Conservation (phyloP, 1,139 yeast genomes). For the Nakaseomyces delphensis region DNA sequence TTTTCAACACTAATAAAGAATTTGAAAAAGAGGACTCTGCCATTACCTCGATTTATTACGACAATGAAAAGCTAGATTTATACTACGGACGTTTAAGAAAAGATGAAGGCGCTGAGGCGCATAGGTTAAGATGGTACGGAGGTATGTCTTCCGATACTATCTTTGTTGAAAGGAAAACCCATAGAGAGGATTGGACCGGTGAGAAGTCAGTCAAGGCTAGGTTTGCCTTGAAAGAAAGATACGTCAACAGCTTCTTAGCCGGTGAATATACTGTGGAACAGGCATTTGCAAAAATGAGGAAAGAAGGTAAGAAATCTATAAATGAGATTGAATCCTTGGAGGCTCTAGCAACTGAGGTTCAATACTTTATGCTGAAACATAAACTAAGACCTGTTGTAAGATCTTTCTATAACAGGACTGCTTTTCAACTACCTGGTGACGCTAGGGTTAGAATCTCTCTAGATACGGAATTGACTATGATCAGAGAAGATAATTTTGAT, state of each 20-base stretch:
- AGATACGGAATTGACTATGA: conserved; percentile 92
- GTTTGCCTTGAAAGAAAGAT: conserved; percentile 82
- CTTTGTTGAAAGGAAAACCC: conserved; percentile 94
- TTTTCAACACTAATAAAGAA: conserved; percentile 91
- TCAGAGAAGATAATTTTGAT: conserved; percentile 94
- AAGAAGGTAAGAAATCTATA: conserved; percentile 78
- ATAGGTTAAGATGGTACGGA: conserved; percentile 97
- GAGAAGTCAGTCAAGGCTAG: conserved; percentile 97
- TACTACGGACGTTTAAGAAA: conserved; percentile 91
- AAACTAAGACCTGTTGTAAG: conserved; percentile 89
- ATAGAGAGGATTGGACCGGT: conserved; percentile 99
- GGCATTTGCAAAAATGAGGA: conserved; percentile 84
- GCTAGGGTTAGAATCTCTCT: conserved; percentile 96
- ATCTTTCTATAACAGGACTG: conserved; percentile 94
- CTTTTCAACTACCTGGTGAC: conserved; percentile 97
- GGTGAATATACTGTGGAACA: conserved; percentile 84
- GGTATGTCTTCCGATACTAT: conserved; percentile 91
- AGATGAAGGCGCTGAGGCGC: conserved; percentile 98
- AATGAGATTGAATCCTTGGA: conserved; percentile 89
- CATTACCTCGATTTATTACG: conserved; percentile 91
- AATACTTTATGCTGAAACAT: conserved; percentile 75
- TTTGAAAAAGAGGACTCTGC: conserved; percentile 92
- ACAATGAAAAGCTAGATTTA: conserved; percentile 77
- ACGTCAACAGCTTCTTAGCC: conserved; percentile 70
- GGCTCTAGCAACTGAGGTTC: conserved; percentile 85